Evolutionary conservation across 768 basidiomycete genomes (phyloP), one percentile per base, ranked within the genome.

Genomic region (Kwoniella pini): DNA sequence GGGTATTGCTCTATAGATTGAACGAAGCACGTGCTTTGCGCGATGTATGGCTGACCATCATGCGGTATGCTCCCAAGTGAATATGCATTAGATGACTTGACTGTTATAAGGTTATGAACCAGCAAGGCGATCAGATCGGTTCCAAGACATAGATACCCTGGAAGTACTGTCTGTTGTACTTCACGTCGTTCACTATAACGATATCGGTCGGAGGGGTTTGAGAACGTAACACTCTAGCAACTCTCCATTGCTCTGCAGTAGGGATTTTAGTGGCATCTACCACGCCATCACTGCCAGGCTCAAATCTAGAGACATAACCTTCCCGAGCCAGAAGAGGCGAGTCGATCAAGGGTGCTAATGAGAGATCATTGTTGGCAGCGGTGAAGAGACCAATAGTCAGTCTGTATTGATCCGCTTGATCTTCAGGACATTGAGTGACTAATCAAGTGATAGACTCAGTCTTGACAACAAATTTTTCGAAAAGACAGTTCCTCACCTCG

Each of bases 151-250:
- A 57, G 7, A 57, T 57, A 9, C 56, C 56, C 22, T 49, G 22
- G 56, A 57, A 57, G 31, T 49, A 57, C 24, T 57, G 56, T 10
- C 56, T 26, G 36, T 57, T 57, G 24, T 49, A 57, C 45, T 57
- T 57, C 11, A 40, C 38, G 30, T 45, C 56, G 3, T 57, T 38
- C 30, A 57, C 56, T 3, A 48, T 45, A 31, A 57, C 56, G 9
- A 57, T 21, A 27, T 57, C 56, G 15, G 13, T 27, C 10, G 56
- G 56, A 17, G 46, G 44, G n/a, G 56, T 57, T 39, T 57, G 56
- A 9, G 56, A 57, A 5, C 56, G 15, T 17, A 57, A 39, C 21
- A 57, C 56, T 13, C 56, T 24, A 15, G 56, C 28, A 21, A 57
- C 31, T 24, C 56, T 21, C 56, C 56, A 57, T 22, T 31, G 44